phyloP scores from a whole-genome alignment of 2,329 filamentous ascomycete genomes.

The Arthrobotrys entomopaga region DNA sequence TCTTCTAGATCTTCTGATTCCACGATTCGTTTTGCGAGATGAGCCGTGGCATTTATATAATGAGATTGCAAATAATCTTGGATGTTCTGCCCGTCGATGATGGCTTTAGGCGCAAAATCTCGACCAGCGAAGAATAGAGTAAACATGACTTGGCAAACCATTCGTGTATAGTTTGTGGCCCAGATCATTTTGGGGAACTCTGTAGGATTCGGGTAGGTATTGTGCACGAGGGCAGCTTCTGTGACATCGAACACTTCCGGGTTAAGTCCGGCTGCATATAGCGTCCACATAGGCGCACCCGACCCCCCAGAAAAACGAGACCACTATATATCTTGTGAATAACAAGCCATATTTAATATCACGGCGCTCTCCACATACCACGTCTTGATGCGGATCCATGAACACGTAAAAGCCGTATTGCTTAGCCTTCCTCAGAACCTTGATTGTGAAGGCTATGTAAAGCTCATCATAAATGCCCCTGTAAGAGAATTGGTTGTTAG shows the following conservation, averaged over 20 bases:
- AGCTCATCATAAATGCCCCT: slow-evolving; percentile 86
- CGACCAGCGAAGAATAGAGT: slow-evolving; percentile 91
- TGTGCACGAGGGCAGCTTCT: slow-evolving; percentile 92
- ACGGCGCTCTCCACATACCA: slow-evolving; percentile 70
- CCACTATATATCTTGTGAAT: slow-evolving; percentile 70
- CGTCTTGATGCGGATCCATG: slow-evolving; percentile 99
- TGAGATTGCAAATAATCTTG: slow-evolving; percentile 93
- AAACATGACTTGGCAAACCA: slow-evolving; percentile 90
- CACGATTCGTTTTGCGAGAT: slow-evolving; percentile 84
- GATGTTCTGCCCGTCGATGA: slow-evolving; percentile 94
- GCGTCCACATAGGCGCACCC: slow-evolving; percentile 95
- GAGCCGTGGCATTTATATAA: slow-evolving; percentile 80
- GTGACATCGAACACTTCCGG: slow-evolving; percentile 85
- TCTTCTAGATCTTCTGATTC: slow-evolving; percentile 90
- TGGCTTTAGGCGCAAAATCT: slow-evolving; percentile 94
- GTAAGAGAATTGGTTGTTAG: background rate
- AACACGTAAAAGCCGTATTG: slow-evolving; percentile 94
- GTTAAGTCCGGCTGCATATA: slow-evolving; percentile 92
- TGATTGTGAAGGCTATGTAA: slow-evolving; percentile 90
- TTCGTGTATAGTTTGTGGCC: slow-evolving; percentile 93
- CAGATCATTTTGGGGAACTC: slow-evolving; percentile 98
- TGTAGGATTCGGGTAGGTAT: slow-evolving; percentile 85
- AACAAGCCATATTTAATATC: slow-evolving; percentile 54
- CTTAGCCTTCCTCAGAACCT: slow-evolving; percentile 83
- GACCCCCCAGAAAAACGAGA: slow-evolving; percentile 93